Percentiles rank a stretch among this genome's conserved stretches.
Conservation (phyloP, 2,329 filamentous ascomycete genomes). For the Fusarium sp. region DNA sequence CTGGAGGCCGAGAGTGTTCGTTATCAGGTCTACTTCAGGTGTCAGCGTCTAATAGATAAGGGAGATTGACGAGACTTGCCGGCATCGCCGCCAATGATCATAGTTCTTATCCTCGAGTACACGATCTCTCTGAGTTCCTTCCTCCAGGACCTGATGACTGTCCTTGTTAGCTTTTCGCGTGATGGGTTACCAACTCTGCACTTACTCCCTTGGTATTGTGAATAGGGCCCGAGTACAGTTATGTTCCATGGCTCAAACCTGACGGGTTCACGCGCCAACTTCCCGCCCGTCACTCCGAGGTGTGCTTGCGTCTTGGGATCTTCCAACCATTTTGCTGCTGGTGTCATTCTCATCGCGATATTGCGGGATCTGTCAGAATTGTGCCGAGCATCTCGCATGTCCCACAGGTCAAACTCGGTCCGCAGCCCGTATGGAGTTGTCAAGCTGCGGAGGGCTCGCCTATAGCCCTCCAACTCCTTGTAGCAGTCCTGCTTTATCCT, state of each 20-base stretch:
- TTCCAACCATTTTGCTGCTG: background rate
- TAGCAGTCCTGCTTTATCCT: background rate
- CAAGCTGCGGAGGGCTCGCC: background rate
- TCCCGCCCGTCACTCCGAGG: background rate
- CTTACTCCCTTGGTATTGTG: constrained; percentile 8
- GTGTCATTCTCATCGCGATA: background rate
- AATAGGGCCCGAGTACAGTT: background rate
- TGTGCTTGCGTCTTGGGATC: background rate
- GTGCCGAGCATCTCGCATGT: background rate
- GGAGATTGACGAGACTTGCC: background rate
- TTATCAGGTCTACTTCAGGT: background rate
- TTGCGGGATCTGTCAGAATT: background rate
- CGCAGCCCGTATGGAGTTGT: background rate
- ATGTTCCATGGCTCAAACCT: background rate
- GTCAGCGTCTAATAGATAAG: background rate
- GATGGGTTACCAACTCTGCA: no score
- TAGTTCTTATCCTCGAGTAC: background rate
- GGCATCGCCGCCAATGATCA: constrained; percentile 9
- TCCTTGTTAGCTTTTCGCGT: background rate
- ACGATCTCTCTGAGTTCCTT: background rate
- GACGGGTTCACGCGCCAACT: background rate
- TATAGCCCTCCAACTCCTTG: background rate
- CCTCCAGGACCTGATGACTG: constrained; percentile 13
- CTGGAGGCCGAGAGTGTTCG: background rate
- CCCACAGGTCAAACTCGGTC: constrained; percentile 3